Evolutionary conservation across 1,139 yeast species (phyloP), one percentile per base, ranked within the genome.

Genomic region (Candida neerlandica): DNA sequence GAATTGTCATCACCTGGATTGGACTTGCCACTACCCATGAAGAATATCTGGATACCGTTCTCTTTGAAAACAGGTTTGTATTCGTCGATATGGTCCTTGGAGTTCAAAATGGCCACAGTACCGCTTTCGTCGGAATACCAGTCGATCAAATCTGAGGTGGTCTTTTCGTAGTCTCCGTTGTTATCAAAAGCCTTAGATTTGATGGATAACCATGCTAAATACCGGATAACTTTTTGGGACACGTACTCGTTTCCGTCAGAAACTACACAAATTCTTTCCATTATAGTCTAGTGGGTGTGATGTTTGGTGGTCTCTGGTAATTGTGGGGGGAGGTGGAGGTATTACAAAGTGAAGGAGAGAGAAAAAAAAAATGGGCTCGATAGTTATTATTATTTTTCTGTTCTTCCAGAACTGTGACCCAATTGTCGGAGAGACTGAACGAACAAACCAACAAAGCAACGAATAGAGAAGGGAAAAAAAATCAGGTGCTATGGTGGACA

Each of bases 81-180:
- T 96, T 77, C 80, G 55, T 80, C 73, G 4, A 97, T 83, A 1
- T 89, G 80, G 61, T 85, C 85, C 7, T 92, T 86, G 35, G 92
- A 98, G 69, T 94, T 99, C 54, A 92, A 77, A 10, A 94, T 89
- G 0, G 96, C 98, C 41, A 94, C 98, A 38, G 86, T 88, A 5
- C 96, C 96, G 50, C 83, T 79, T 52, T 87, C 91, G 29, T 85
- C 82, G 37, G 76, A 75, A 62, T 89, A 90, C 98, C 98, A 94
- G 43, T 78, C 71, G 80, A 92, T 78, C 89, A 94, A 88, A 59
- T 90, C 97, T n/a, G 71, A 64, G 43, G 89, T 77, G 1, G 97
- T 97, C 33, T 26, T 27, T 23, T 26, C n/a, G 14, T 32, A 11
- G 33, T 39, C 42, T 7, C 23, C 33, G 14, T 26, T 26, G 44